Conservation (phyloP, 169 alveolate species). For the Plasmodium adleri region DNA sequence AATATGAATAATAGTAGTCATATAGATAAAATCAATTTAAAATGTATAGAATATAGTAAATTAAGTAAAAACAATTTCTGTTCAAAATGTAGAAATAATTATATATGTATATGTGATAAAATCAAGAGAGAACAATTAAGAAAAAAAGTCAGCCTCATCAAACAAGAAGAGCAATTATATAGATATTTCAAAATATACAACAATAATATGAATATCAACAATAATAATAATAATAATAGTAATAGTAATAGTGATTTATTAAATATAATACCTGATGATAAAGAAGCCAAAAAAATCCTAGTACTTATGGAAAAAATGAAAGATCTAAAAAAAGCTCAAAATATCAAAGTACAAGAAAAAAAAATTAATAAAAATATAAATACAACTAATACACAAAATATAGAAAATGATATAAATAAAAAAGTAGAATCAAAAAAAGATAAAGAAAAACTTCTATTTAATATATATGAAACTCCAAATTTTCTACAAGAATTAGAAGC, state of each 20-base stretch:
- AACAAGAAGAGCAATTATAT: constrained; percentile 8
- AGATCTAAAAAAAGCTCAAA: background rate
- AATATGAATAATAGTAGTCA: background rate
- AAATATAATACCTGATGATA: too few species aligned
- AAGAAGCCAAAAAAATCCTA: background rate
- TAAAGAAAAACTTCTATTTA: background rate
- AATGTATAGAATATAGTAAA: constrained; percentile 48
- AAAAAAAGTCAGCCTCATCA: constrained; percentile 34
- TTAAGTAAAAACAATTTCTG: constrained; percentile 28
- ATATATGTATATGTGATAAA: constrained; percentile 53
- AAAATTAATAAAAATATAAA: background rate
- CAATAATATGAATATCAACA: background rate
- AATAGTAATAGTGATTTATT: background rate
- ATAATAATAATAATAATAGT: background rate
- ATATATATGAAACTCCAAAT: constrained; percentile 15
- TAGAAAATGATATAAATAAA: background rate
- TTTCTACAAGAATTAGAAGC: constrained; percentile 14
- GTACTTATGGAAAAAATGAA: background rate
- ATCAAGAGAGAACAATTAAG: constrained; percentile 34
- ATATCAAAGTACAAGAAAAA: background rate
- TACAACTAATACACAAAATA: background rate
- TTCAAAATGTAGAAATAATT: constrained; percentile 40
- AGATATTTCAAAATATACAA: background rate
- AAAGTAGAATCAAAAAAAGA: background rate
- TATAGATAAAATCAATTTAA: constrained; percentile 72